Base-by-base conservation (phyloP, 2,329 filamentous ascomycete genomes). In the Xylariomycetidae sp. region DNA sequence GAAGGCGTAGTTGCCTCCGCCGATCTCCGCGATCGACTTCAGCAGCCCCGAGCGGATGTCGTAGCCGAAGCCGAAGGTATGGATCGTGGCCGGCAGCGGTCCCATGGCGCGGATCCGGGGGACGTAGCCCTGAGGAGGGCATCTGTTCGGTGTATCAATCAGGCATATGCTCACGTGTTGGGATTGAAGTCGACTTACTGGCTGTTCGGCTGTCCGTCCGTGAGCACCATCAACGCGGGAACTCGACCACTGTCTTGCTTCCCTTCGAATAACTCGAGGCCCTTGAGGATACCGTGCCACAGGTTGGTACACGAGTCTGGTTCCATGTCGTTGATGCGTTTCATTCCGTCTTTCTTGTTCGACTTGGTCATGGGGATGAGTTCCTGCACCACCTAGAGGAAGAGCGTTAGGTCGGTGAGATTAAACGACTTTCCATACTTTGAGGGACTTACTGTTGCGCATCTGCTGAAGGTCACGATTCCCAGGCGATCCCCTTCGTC, bases 11-110 rank as follows among this genome's bases (percentile, higher is more conserved):
- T 68, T 74, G 2, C 76, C 76, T 3, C 65, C 59, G 0, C 71
- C 67, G 29, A 71, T 56, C 45, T 79, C 74, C 2, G 75, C 67
- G 29, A 81, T 73, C 2, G 74, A 73, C 53, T 76, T 75, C 34
- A 81, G 59, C 13, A 79, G 56, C 0, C 68, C 71, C 0, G 75
- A 73, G 5, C 54, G 48, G 20, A 74, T 54, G 2, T 45, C 29
- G 40, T 72, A 70, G 4, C 71, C 70, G 33, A 76, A 75, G 3
- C 71, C 71, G 48, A 76, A 75, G 0, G 70, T 74, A 46, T 73
- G 64, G 48, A 68, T 67, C 0, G 62, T 60, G 10, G 70, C 61
- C 3, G 62, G 60, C 1, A 71, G 51, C 1, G 50, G 40, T 1
- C 52, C 46, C 56, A 64, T 61, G 8, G 44, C 49, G n/a, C 54